Base-by-base conservation (phyloP, 2,329 filamentous ascomycete species). In the Aspergillus neotritici region DNA sequence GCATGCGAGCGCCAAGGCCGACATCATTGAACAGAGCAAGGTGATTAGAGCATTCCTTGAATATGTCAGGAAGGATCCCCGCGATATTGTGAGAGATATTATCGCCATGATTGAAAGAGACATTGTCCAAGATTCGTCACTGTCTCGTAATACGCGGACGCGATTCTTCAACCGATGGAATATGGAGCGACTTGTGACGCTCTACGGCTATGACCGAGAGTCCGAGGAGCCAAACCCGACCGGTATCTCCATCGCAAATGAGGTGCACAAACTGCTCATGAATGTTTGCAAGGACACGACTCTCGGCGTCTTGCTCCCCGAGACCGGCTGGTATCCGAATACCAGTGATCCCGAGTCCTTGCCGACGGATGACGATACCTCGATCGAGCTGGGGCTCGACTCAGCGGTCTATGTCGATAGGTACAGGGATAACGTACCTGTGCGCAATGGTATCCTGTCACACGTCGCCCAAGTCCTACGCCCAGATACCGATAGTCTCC, bases 281-380 rank as follows among this genome's bases (percentile, higher is more conserved):
- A 73, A 80, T 30, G 76, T 86, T 3, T 96, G 89, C 65, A 94
- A 87, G 1, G 83, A 79, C 33, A 71, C 82, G 0, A 76, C 75
- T 4, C 80, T 84, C 38, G 93, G 91, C 11, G 77, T 94, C 2
- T 70, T 95, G 40, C 78, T 89, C 41, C 78, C 82, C 3, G 83
- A 87, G 45, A 81, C 80, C 30, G 90, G 89, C n/a, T 86, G 88
- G 66, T 97, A 97, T 64, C 87, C 89, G 5, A 80, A 83, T 32
- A 78, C 79, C 10, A 71, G 76, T 36, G 80, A 85, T 46, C 74
- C 80, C 2, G 79, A 84, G 41, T 70, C 75, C 14, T 64, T 69
- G 34, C 65, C 69, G 8, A 66, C 71, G 30, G 60, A 64, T 3
- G 67, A 71, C 34, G 68, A 78, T 34, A 61, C 69, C 15, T 68